Base-by-base conservation (phyloP, 768 basidiomycete species). In the Tylopilus sp. region DNA sequence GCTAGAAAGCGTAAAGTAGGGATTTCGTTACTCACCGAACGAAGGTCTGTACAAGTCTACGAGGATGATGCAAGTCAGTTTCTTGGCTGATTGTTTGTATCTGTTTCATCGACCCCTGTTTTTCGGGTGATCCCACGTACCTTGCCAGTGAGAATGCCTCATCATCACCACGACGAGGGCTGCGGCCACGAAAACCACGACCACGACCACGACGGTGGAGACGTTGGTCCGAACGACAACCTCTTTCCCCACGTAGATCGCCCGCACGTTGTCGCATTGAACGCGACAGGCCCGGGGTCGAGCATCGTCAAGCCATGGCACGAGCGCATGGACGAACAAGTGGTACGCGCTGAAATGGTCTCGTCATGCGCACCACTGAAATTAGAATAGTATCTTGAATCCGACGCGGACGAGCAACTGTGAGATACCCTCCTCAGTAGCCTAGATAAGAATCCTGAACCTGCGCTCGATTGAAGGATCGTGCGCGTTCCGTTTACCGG, bases 371-470 rank as follows among this genome's bases (percentile, higher is more conserved):
- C 31, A 29, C 45, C 37, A 54, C 46, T 45, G 51, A 60, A 29
- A 17, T 30, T 30, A 48, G 50, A 37, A 22, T 30, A 97, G 93
- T 89, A 72, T 55, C 67, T 94, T 53, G 88, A 93, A 69, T 93
- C 91, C 17, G 94, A 97, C 58, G 87, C 88, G 30, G 94, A 96
- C 70, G 93, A 95, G 64, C 88, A 92, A 69, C 70, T 97, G 90
- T 91, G 69, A 61, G 77, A 55, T 44, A 26, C 26, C 19, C 19
- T 6, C n/a, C 22, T 50, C 19, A n/a, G 34, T 25, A 29, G 24
- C 48, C 42, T 19, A 22, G n/a, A n/a, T n/a, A n/a, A n/a, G n/a
- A 22, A 33, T 9, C 4, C 31, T 19, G 19, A 14, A 19, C 19
- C 37, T 9, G n/a, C 8, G 36, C 37, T 19, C 2, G 8, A 13